A percentile compares a stretch with the other conserved stretches of the same genome.
These are phyloP conservation scores for Mikania micrantha DNA, from an alignment of 129 eudicot genomes.

Conservation along the genomic window DNA sequence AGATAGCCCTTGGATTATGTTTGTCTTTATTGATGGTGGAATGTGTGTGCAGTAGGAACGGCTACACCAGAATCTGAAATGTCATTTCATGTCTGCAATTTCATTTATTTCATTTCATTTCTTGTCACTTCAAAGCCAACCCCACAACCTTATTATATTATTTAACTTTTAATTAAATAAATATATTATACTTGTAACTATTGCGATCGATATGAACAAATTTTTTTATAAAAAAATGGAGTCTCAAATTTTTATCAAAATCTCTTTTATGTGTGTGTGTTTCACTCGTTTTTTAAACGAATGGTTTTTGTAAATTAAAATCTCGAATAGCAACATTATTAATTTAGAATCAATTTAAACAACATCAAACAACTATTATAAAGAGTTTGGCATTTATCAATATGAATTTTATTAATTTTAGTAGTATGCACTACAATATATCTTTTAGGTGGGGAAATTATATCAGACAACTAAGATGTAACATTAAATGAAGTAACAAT, in stretches of 20 bases:
- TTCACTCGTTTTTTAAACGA: too few relatives aligned
- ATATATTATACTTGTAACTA: too few relatives aligned
- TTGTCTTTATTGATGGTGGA: constrained; percentile 34
- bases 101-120: constrained; percentile 47
- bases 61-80: constrained; percentile 62
- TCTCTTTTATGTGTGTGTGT: too few relatives aligned
- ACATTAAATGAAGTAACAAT: neutral
- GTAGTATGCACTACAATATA: neutral
- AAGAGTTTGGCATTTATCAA: too few relatives aligned
- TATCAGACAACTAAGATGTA: neutral
- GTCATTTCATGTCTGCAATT: constrained; percentile 57
- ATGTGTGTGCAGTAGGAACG: constrained; percentile 33
- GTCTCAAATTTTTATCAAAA: too few relatives aligned
- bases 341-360: too few relatives aligned
- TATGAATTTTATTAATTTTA: too few relatives aligned
- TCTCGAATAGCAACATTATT: too few relatives aligned
- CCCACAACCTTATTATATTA: constrained; percentile 19
- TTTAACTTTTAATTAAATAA: neutral
- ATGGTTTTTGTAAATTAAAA: too few relatives aligned
- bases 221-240: too few relatives aligned
- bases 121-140: constrained; percentile 45
- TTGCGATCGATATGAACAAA: too few relatives aligned
- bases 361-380: too few relatives aligned
- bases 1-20: neutral
- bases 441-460: neutral